These are phyloP conservation scores for Pestalotiopsis fici DNA, from an alignment of 2,329 filamentous ascomycete species.

Conservation along the genomic window DNA sequence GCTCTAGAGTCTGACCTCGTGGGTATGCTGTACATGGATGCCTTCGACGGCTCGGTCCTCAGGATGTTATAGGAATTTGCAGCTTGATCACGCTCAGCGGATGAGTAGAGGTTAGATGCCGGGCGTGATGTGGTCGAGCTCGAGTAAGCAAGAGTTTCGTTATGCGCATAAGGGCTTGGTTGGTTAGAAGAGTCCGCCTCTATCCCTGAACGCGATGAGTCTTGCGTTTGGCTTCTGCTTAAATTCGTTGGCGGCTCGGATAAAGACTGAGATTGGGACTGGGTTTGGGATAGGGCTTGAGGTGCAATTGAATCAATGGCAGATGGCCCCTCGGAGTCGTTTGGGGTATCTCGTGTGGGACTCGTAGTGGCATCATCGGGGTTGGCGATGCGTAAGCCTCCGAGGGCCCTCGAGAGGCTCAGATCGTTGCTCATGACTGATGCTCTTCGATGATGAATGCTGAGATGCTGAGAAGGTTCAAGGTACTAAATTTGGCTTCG, in stretches of 20 bases:
- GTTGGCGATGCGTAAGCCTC: conserved; percentile 94
- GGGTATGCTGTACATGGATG: conserved; percentile 56
- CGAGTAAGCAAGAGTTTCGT: conserved; percentile 23
- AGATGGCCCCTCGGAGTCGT: conserved; percentile 29
- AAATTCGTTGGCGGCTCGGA: conserved; percentile 20
- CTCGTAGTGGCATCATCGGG: conserved; percentile 70
- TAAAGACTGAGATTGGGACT: conserved; percentile 1
- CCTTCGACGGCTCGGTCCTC: conserved; percentile 59
- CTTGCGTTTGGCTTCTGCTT: conserved; percentile 19
- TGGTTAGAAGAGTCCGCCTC: conserved; percentile 25
- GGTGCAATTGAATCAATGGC: conserved; percentile 16
- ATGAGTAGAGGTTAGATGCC: conserved; percentile 30
- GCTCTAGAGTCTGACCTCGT: conserved; percentile 65
- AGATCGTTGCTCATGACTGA: conserved; percentile 82
- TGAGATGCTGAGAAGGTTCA: conserved; percentile 7
- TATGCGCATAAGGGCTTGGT: conserved; percentile 20
- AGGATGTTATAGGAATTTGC: conserved; percentile 42
- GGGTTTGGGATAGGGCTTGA: conserved; percentile 13
- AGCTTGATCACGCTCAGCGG: conserved; percentile 32
- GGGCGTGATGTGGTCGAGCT: conserved; percentile 27
- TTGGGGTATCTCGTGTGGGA: conserved; percentile 28
- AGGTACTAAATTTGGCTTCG: conserved; percentile 8
- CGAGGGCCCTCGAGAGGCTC: conserved; percentile 88
- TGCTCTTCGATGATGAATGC: conserved; percentile 4
- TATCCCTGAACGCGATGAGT: conserved; percentile 19